Base-by-base conservation (phyloP, 2,329 filamentous ascomycete genomes). In the Phaeoacremonium minimum region DNA sequence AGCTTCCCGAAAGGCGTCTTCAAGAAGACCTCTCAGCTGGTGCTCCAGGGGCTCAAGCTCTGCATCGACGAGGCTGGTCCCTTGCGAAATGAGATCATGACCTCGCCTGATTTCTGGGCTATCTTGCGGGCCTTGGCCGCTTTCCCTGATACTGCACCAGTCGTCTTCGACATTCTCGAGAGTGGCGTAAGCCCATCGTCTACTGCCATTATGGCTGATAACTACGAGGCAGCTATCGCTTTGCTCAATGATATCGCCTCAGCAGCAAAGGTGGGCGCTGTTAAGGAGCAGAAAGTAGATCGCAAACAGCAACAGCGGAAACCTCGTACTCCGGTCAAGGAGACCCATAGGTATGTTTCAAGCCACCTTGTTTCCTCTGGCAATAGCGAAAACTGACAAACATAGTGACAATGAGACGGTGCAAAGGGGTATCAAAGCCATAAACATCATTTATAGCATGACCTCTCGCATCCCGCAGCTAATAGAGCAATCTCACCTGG, bases 51-150 rank as follows among this genome's bases (percentile, higher is more conserved):
- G 0, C 67, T 98, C 17, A 77, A 82, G 30, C 71, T 82, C 30
- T 96, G 90, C 51, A 86, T 95, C 46, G 80, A 84, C 35, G 79
- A 85, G 41, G 80, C 87, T 1, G 81, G 82, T 17, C 80, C 85
- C 11, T 67, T 98, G 18, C 81, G 87, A 39, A 95, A 87, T 48
- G 91, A 97, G 63, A 86, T 97, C 48, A 94, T 95, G 63, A 91
- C 87, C 12, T 97, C 91, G 14, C 93, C 93, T 0, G 93, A 98
- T 55, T 97, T 98, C 60, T 98, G 93, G 93, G 84, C 85, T 5
- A 86, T 96, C 12, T 69, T 98, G 35, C 83, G 88, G 43, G 77
- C 80, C 19, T 67, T 98, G 14, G 80, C 87, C 32, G 69, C 72
- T 16, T 76, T 83, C 43, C 65, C 78, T 4, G 82, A 87, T 36